Base-by-base conservation (phyloP, 192 early-diverging fungal genomes). In the Coemansia sp. region DNA sequence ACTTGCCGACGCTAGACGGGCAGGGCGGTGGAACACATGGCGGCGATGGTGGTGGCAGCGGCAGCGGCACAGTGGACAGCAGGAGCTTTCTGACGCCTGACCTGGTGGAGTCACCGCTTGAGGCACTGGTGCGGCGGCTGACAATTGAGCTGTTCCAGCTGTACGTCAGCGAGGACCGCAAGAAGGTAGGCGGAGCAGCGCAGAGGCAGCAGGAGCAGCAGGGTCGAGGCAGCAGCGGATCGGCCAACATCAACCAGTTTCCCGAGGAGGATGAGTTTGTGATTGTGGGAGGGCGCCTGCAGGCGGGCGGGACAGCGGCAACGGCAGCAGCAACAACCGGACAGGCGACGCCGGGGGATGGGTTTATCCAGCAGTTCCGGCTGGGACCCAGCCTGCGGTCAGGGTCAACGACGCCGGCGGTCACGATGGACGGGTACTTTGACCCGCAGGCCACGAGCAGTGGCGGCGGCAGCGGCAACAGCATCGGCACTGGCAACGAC, bases 361-460 rank as follows among this genome's bases (percentile, higher is more conserved):
- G 65, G 5, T 72, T 65, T 46, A 60, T 78, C 13, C 76, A 78
- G 58, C 76, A 78, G 58, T 78, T 78, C 59, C 65, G 69, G 1
- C 65, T 78, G n/a, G 76, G 68, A 1, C 76, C 76, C 26, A 72
- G 70, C 50, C 21, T 61, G 58, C 49, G 58, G 27, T 72, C 76
- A 0, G 76, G 69, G 2, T 65, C 76, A 14, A 57, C 40, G 15
- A 72, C 76, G 31, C 76, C 76, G 8, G 70, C 76, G 0, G 76
- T 78, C 32, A 72, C 76, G 0, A 72, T 78, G 68, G 76, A 78
- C 25, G 76, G 76, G 21, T 78, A 78, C 50, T 78, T 78, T 72
- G 43, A 65, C 43, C 68, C 70, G 4, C 47, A 63, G 17, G 40
- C 18, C 18, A 27, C 34, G 14, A 27, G 5, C n/a, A 3, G 18